A percentile compares a stretch with the other conserved stretches of the same genome.
phyloP scores from a whole-genome alignment of 2,329 filamentous ascomycete genomes.

The Penicillium sp. region DNA sequence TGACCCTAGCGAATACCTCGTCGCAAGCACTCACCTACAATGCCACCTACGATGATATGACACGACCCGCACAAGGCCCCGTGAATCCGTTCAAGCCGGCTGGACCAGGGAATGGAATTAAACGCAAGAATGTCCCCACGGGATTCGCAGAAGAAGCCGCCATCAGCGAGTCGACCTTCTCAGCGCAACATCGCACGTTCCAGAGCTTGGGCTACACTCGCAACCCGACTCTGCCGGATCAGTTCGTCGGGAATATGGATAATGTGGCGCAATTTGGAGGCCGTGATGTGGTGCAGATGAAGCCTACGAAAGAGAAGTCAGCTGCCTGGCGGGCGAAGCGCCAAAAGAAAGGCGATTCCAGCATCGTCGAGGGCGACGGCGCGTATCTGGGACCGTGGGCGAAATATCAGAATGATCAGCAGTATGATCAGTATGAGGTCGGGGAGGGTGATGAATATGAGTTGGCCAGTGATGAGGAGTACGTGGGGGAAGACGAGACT shows the following conservation, averaged over 20 bases:
- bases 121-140: slow-evolving; percentile 82
- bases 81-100: slow-evolving; percentile 75
- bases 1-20: slow-evolving; percentile 57
- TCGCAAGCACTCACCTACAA: slow-evolving; percentile 57
- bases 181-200: slow-evolving; percentile 81
- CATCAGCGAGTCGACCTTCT: slow-evolving; percentile 89
- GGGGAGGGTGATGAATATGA: slow-evolving; percentile 69
- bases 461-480: slow-evolving; percentile 78
- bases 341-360: slow-evolving; percentile 82
- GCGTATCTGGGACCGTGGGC: slow-evolving; percentile 97
- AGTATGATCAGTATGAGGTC: slow-evolving; percentile 68
- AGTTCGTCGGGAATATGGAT: slow-evolving; percentile 54
- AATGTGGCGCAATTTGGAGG: slow-evolving; percentile 51
- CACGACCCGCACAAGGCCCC: slow-evolving; percentile 68
- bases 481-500: slow-evolving; percentile 64
- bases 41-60: slow-evolving; percentile 71
- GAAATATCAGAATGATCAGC: slow-evolving; percentile 74
- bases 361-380: slow-evolving; percentile 81
- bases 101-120: slow-evolving; percentile 56
- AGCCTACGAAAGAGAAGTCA: slow-evolving; percentile 71
- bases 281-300: slow-evolving; percentile 58
- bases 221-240: slow-evolving; percentile 49
- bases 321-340: slow-evolving; percentile 71
- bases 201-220: slow-evolving; percentile 65
- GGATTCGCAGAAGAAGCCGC: slow-evolving; percentile 86